phyloP scores from a whole-genome alignment of 164 flowering plant species.

The grape (Vitis vinifera) region DNA sequence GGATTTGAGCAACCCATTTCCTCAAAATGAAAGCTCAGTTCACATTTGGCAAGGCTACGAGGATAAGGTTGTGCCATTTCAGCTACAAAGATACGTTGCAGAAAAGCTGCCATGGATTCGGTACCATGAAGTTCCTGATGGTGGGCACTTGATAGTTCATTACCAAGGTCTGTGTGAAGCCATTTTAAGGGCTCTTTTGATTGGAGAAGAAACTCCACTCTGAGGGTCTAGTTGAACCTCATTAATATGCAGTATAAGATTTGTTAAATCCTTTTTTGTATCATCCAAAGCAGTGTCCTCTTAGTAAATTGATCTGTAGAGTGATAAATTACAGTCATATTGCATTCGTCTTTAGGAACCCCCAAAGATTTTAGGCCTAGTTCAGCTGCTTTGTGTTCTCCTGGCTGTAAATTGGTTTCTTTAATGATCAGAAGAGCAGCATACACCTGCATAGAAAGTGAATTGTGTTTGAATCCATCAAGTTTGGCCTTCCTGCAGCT shows the following conservation, averaged over 20 bases:
- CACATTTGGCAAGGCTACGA: conserved; percentile 56
- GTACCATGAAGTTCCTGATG: conserved; percentile 48
- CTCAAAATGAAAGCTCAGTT: conserved; percentile 29
- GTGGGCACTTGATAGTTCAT: conserved; percentile 50
- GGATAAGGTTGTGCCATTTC: conserved; percentile 42
- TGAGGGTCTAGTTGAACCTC: conserved; percentile 14
- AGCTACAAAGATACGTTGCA: conserved; percentile 37
- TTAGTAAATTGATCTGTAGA: conserved; percentile 4
- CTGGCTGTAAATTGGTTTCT: too few species aligned
- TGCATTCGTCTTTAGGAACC: not conserved
- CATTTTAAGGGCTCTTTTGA: conserved; percentile 36
- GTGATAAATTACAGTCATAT: conserved; percentile 2
- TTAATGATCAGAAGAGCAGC: too few species aligned
- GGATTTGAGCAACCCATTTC: conserved; percentile 41
- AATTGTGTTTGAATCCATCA: too few species aligned
- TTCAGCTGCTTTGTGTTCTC: too few species aligned
- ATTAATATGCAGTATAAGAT: not conserved
- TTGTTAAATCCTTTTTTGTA: not conserved
- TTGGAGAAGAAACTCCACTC: conserved; percentile 24
- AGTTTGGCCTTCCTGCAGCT: too few species aligned
- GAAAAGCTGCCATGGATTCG: conserved; percentile 44
- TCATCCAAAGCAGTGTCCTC: not conserved
- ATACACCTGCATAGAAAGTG: too few species aligned
- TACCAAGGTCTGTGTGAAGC: conserved; percentile 33
- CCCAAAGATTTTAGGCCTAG: too few species aligned